Evolutionary conservation across 306 rosid genomes (phyloP).

Genomic region (Acacia melanoxylon): DNA sequence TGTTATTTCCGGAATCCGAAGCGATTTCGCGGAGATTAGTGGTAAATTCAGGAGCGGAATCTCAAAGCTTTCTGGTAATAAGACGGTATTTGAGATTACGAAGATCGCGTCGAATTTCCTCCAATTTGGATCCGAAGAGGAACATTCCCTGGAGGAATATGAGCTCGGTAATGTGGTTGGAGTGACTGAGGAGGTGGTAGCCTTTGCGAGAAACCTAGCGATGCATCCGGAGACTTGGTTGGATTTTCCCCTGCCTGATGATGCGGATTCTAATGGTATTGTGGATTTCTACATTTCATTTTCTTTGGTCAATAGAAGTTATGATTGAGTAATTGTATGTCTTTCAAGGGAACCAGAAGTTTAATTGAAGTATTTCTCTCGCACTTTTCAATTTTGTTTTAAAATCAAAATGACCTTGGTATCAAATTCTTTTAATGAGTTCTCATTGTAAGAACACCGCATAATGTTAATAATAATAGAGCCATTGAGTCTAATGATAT

Average conservation of each 20-base stretch:
- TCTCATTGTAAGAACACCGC: background rate
- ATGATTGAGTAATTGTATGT: background rate
- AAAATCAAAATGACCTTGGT: background rate
- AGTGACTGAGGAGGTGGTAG: constrained; percentile 68
- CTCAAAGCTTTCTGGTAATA: constrained; percentile 68
- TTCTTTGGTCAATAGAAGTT: background rate
- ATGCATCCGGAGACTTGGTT: constrained; percentile 92
- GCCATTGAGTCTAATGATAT: background rate
- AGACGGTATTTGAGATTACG: constrained; percentile 73
- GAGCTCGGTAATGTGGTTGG: constrained; percentile 63
- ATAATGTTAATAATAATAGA: background rate
- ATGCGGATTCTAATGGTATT: constrained; percentile 66
- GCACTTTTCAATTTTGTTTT: background rate
- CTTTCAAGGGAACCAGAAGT: background rate
- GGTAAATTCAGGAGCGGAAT: constrained; percentile 80
- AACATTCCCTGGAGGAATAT: constrained; percentile 46
- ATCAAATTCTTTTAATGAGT: background rate
- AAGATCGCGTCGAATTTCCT: constrained; percentile 93
- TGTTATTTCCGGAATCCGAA: constrained; percentile 80
- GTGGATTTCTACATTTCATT: background rate
- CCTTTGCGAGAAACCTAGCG: constrained; percentile 66
- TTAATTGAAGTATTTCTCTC: background rate
- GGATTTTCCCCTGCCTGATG: constrained; percentile 77
- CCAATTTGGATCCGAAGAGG: constrained; percentile 64
- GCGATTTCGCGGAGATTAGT: constrained; percentile 85